phyloP scores from a whole-genome alignment of 305 asterid genomes.

The Solanum hybrid region DNA sequence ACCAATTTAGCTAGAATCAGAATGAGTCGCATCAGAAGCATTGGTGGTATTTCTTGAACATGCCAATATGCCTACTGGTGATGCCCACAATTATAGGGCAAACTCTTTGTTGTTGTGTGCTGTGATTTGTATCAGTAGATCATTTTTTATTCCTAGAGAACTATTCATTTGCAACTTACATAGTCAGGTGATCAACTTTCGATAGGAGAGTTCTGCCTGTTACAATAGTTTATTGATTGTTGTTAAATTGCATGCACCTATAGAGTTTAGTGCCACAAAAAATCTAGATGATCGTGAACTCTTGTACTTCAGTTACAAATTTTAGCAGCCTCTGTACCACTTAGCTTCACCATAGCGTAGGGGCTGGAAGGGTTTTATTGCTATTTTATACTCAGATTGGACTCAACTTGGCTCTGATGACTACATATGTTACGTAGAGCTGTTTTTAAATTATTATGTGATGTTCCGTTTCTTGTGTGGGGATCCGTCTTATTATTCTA shows the following conservation, averaged over 20 bases:
- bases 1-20: not conserved
- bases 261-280: not conserved
- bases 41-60: not conserved
- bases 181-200: not conserved
- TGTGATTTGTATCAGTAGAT: not conserved
- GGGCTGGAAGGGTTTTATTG: not conserved
- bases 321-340: not conserved
- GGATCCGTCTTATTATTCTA: not conserved
- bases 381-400: not conserved
- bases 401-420: not conserved
- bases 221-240: not conserved
- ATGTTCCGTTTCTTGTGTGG: not conserved
- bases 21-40: slow-evolving; percentile 9
- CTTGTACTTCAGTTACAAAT: not conserved
- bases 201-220: not conserved
- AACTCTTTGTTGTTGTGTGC: not conserved
- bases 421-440: not conserved
- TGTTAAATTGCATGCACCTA: not conserved
- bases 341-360: not conserved
- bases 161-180: not conserved
- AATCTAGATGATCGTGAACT: not conserved
- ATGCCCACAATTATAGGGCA: not conserved
- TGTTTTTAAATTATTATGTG: not conserved
- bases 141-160: not conserved
- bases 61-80: not conserved